A percentile compares a stretch with the other conserved stretches of the same genome.
Evolutionary conservation across 345 rosid genomes (phyloP).

Genomic region (Arabidopsis suecica): DNA sequence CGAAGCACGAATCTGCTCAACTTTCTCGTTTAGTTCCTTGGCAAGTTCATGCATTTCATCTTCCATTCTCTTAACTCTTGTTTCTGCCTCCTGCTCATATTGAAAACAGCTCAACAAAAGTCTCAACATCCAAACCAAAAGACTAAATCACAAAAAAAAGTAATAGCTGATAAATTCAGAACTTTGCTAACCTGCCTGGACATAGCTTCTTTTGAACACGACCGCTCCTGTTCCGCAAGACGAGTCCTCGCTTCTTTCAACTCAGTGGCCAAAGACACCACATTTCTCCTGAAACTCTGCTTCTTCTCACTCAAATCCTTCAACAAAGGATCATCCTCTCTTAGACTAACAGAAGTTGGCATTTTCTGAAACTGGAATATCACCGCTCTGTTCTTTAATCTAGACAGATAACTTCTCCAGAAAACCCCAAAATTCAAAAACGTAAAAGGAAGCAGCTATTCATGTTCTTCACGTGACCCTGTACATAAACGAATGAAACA

Average conservation of each 20-base stretch:
- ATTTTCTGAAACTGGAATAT: constrained; percentile 34
- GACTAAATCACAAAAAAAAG: constrained; percentile 5
- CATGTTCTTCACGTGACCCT: constrained; percentile 42
- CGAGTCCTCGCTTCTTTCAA: constrained; percentile 80
- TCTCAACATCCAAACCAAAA: constrained; percentile 36
- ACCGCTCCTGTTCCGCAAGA: constrained; percentile 69
- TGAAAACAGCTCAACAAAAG: constrained; percentile 34
- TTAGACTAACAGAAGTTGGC: constrained; percentile 46
- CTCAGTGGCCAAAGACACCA: constrained; percentile 84
- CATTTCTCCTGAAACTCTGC: constrained; percentile 79
- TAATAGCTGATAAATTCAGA: constrained; percentile 21
- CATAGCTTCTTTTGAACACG: constrained; percentile 68
- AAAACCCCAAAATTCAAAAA: constrained; percentile 19
- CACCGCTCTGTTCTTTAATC: constrained; percentile 10
- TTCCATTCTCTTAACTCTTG: constrained; percentile 73
- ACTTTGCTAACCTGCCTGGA: constrained; percentile 66
- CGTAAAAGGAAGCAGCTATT: constrained; percentile 6
- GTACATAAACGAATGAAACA: constrained; percentile 14
- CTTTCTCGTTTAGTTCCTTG: constrained; percentile 60
- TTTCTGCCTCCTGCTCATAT: constrained; percentile 74
- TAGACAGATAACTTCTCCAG: background rate
- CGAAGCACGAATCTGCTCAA: constrained; percentile 67
- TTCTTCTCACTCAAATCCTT: constrained; percentile 94
- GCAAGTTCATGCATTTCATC: constrained; percentile 57
- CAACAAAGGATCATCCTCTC: constrained; percentile 78